A percentile compares a stretch with the other conserved stretches of the same genome.
Conservation (phyloP, 192 early-diverging fungal species). For the Backusella liffmaniae region DNA sequence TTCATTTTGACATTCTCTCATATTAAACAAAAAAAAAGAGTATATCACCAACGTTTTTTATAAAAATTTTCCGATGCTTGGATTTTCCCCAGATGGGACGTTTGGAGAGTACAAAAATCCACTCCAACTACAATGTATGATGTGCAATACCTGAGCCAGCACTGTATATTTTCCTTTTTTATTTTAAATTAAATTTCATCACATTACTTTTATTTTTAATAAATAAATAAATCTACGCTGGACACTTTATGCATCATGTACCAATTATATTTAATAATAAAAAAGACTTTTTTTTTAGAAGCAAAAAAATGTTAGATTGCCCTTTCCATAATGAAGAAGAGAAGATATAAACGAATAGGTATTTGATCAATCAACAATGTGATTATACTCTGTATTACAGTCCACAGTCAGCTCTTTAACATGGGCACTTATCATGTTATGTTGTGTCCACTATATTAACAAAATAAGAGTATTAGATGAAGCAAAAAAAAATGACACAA, state of each 20-base stretch:
- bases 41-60: background rate
- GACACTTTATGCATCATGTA: background rate
- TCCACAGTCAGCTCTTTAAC: slow-evolving; percentile 20
- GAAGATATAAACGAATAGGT: background rate
- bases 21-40: background rate
- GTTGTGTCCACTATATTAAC: slow-evolving; percentile 14
- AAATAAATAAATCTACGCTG: too few relatives aligned
- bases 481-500: background rate
- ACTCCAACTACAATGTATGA: too few relatives aligned
- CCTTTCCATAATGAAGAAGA: background rate
- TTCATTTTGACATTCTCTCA: background rate
- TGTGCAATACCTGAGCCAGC: background rate
- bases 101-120: too few relatives aligned
- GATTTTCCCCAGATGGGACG: background rate
- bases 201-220: background rate
- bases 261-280: background rate
- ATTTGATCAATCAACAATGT: background rate
- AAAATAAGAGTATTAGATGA: background rate
- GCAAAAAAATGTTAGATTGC: background rate
- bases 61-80: background rate
- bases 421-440: slow-evolving; percentile 6
- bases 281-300: background rate
- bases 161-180: background rate
- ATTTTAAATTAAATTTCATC: background rate
- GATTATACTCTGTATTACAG: slow-evolving; percentile 20